These are phyloP conservation scores for Isabelozyma gotoi DNA, from an alignment of 805 yeast species.

Conservation along the genomic window DNA sequence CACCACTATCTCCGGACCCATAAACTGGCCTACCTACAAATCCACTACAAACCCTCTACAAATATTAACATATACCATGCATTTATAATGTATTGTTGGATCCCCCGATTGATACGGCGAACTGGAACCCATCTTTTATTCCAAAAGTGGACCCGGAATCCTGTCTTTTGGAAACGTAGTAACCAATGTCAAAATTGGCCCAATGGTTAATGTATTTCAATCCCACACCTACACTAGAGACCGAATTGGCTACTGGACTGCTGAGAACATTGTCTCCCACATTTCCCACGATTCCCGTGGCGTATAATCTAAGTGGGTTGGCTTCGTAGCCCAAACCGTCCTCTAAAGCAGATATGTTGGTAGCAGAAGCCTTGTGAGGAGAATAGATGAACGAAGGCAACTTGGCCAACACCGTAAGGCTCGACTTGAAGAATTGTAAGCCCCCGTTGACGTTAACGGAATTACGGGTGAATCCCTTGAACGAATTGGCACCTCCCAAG, in stretches of 20 bases:
- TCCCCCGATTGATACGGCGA: constrained; percentile 40
- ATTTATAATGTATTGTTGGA: constrained; percentile 14
- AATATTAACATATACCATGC: not conserved
- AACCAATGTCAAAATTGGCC: constrained; percentile 44
- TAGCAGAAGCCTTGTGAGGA: constrained; percentile 11
- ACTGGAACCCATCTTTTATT: constrained; percentile 38
- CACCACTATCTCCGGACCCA: not conserved
- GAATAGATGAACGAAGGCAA: constrained; percentile 47
- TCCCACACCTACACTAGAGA: constrained; percentile 34
- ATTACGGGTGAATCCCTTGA: constrained; percentile 67
- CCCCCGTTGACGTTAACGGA: constrained; percentile 80
- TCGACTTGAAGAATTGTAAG: constrained; percentile 54
- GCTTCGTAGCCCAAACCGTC: constrained; percentile 16
- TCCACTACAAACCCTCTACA: too few relatives aligned
- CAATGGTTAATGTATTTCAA: constrained; percentile 36
- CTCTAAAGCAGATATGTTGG: constrained; percentile 5
- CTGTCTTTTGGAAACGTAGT: constrained; percentile 27
- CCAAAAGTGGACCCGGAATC: constrained; percentile 18
- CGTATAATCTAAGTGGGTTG: constrained; percentile 51
- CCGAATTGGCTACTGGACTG: constrained; percentile 15
- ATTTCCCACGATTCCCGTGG: constrained; percentile 67
- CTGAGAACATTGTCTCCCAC: constrained; percentile 31
- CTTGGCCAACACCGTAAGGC: constrained; percentile 57
- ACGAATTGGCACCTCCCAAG: constrained; percentile 75
- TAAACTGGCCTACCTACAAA: not conserved